phyloP scores from a whole-genome alignment of 1,139 yeast genomes.

The Taiozyma sp. region DNA sequence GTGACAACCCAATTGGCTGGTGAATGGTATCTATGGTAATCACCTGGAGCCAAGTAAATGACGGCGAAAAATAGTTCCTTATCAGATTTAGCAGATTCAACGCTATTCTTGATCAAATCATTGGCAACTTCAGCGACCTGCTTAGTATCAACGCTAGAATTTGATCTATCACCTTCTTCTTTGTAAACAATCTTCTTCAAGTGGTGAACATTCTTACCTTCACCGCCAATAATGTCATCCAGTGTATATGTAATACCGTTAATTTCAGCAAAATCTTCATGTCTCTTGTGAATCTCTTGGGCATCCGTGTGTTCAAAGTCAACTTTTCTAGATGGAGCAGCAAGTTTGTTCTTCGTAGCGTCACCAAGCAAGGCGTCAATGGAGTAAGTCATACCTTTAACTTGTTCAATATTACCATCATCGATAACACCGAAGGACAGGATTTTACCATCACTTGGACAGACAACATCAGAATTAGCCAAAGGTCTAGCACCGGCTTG shows the following conservation, averaged over 20 bases:
- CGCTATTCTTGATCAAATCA: constrained; percentile 18
- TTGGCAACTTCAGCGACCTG: constrained; percentile 29
- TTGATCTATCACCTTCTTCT: constrained; percentile 57
- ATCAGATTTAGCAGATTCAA: constrained; percentile 23
- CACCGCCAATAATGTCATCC: constrained; percentile 62
- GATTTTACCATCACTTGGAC: constrained; percentile 94
- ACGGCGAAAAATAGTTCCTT: constrained; percentile 84
- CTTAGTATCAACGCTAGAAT: constrained; percentile 30
- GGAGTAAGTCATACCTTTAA: constrained; percentile 93
- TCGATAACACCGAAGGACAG: constrained; percentile 78
- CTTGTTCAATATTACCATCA: constrained; percentile 89
- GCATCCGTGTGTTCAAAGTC: constrained; percentile 34
- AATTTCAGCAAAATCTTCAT: constrained; percentile 72
- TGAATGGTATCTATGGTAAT: constrained; percentile 95
- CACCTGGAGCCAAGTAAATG: constrained; percentile 96
- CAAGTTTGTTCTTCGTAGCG: constrained; percentile 36
- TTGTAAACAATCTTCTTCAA: constrained; percentile 43
- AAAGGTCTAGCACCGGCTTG: constrained; percentile 80
- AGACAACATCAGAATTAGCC: constrained; percentile 58
- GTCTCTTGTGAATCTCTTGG: constrained; percentile 48
- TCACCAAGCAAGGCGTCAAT: constrained; percentile 86
- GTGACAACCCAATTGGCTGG: constrained; percentile 97
- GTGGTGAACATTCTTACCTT: constrained; percentile 33
- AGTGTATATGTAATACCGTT: constrained; percentile 73
- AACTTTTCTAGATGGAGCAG: constrained; percentile 58